These are phyloP conservation scores for Begonia loranthoides DNA, from an alignment of 306 rosid genomes.

Conservation along the genomic window DNA sequence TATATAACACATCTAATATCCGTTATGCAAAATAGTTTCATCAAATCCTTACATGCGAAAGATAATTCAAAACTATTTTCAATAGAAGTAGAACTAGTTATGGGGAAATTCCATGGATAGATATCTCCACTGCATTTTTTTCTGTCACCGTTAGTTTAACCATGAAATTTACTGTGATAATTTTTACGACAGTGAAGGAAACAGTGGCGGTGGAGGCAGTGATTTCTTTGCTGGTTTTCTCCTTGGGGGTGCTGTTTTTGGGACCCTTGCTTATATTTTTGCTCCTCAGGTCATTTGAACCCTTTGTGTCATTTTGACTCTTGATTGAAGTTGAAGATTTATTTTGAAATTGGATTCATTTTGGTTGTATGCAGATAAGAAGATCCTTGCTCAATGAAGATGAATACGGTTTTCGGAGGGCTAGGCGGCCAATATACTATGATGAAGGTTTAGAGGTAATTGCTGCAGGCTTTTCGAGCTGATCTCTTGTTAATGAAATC, in stretches of 20 bases:
- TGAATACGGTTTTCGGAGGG: conserved; percentile 77
- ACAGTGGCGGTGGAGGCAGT: conserved; percentile 48
- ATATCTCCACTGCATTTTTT: too few species aligned
- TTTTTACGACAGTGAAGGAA: conserved; percentile 35
- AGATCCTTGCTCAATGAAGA: conserved; percentile 70
- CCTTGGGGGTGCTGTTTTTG: conserved; percentile 82
- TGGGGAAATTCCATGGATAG: too few species aligned
- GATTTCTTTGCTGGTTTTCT: conserved; percentile 83
- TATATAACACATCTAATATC: too few species aligned
- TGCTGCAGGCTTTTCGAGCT: conserved; percentile 4
- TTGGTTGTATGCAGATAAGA: conserved; percentile 46
- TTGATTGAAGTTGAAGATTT: conserved; percentile 9
- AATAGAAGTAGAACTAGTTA: too few species aligned
- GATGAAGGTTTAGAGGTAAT: conserved; percentile 92
- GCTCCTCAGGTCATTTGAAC: conserved; percentile 81
- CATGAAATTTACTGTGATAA: background rate
- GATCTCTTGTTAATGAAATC: background rate
- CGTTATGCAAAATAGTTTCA: too few species aligned
- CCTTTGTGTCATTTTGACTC: background rate
- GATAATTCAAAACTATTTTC: too few species aligned
- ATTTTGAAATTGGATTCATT: conserved; percentile 4
- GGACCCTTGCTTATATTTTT: conserved; percentile 69
- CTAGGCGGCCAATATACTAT: conserved; percentile 70
- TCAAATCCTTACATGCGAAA: too few species aligned
- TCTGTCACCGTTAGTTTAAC: too few species aligned